phyloP scores from a whole-genome alignment of 164 flowering plant genomes.

The Kingdonia uniflora region DNA sequence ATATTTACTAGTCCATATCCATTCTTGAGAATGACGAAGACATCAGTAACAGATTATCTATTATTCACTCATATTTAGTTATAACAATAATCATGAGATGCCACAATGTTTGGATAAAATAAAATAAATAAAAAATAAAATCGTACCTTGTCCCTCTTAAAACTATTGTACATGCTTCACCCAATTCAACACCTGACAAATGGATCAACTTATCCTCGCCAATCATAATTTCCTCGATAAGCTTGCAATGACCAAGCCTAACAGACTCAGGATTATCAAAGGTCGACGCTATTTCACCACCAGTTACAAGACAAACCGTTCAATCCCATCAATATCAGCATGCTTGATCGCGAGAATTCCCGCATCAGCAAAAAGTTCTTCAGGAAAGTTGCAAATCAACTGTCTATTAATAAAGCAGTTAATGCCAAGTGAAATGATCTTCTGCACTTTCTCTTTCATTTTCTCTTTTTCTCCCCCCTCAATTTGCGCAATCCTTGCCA shows the following conservation, averaged over 20 bases:
- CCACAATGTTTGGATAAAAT: too few relatives aligned
- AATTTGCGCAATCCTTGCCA: conserved; percentile 92
- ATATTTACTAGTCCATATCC: too few relatives aligned
- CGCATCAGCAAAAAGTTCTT: conserved; percentile 97
- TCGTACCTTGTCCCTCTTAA: conserved; percentile 99
- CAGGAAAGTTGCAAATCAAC: conserved; percentile 94
- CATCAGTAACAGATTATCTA: too few relatives aligned
- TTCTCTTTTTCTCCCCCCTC: conserved; percentile 95
- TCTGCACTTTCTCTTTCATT: conserved; percentile 93
- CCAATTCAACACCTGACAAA: conserved; percentile 96
- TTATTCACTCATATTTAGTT: too few relatives aligned
- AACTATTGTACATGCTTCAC: conserved; percentile 95
- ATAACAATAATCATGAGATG: too few relatives aligned
- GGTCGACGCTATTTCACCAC: conserved; percentile 98
- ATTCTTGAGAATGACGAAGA: too few relatives aligned
- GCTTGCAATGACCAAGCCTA: conserved; percentile 94
- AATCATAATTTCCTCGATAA: conserved; percentile 98
- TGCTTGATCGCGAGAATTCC: conserved; percentile 97
- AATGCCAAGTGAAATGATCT: conserved; percentile 87
- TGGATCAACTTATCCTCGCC: conserved; percentile 96
- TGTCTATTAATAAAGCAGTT: conserved; percentile 96
- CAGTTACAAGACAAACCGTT: conserved; percentile 87
- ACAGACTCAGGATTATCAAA: conserved; percentile 99
- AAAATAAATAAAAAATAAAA: too few relatives aligned
- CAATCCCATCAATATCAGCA: conserved; percentile 99